Conservation (phyloP, 225 moss, liverwort and hornwort species). For the Lunularia cruciata region DNA sequence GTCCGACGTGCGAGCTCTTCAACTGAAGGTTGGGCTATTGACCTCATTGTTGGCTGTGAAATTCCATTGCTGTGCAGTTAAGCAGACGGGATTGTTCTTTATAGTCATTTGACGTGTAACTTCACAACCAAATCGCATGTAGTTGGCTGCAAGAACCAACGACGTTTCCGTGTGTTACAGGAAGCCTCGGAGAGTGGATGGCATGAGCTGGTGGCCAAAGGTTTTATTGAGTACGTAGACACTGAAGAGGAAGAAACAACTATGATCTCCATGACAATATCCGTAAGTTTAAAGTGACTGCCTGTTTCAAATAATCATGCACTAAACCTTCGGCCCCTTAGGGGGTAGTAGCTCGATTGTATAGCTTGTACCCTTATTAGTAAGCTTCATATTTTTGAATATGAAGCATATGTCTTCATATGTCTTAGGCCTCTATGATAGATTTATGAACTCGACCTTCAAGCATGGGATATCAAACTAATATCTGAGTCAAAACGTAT, state of each 20-base stretch:
- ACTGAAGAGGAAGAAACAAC: conserved; percentile 99
- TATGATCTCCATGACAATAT: conserved; percentile 99
- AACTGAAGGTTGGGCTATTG: conserved; percentile 59
- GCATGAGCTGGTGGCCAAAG: conserved; percentile 92
- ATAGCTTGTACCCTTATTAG: no score
- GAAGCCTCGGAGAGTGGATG: conserved; percentile 91
- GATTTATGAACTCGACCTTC: no score
- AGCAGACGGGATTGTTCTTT: not conserved
- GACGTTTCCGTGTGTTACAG: conserved; percentile 43
- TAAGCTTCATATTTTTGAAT: no score
- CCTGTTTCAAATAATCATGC: no score
- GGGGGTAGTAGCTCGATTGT: no score
- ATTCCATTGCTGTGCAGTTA: not conserved
- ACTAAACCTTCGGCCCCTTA: no score
- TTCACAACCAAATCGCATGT: no score
- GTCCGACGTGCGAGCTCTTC: conserved; percentile 85
- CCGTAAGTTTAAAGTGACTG: conserved; percentile 36
- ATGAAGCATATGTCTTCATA: no score
- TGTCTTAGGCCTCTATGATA: no score
- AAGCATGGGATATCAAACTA: no score
- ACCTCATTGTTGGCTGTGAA: not conserved
- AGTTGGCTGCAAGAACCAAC: no score
- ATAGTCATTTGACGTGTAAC: not conserved
- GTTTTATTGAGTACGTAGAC: conserved; percentile 97
- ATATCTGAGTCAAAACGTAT: no score